Percentiles rank a stretch among this genome's conserved stretches.
These are phyloP conservation scores for Xylariaceae sp. DNA, from an alignment of 2,329 filamentous ascomycete genomes.

Conservation along the genomic window DNA sequence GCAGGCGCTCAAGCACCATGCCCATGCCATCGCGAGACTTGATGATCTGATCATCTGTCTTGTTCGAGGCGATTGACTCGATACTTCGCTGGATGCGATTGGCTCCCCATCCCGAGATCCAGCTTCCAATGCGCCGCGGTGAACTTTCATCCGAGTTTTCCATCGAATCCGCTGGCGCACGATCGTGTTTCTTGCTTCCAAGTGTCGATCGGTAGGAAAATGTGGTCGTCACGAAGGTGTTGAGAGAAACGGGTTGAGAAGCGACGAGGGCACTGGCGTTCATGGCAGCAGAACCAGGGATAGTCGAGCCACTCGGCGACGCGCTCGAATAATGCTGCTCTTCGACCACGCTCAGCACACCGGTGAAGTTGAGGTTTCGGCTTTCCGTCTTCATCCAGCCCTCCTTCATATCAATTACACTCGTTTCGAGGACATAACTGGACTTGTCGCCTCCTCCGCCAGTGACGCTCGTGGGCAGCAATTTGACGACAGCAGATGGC, in stretches of 20 bases:
- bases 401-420: constrained; percentile 70
- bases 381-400: constrained; percentile 81
- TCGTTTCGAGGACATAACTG: constrained; percentile 75
- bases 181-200: constrained; percentile 60
- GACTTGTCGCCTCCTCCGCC: constrained; percentile 65
- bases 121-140: constrained; percentile 35
- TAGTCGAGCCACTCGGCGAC: constrained; percentile 33
- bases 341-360: constrained; percentile 73
- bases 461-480: constrained; percentile 65
- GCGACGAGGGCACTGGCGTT: constrained; percentile 23
- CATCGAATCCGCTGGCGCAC: constrained; percentile 37
- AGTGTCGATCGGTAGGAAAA: constrained; percentile 68
- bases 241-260: constrained; percentile 26
- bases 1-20: constrained; percentile 66
- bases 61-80: constrained; percentile 70
- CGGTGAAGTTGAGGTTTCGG: constrained; percentile 75
- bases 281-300: constrained; percentile 23
- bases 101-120: constrained; percentile 55
- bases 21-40: constrained; percentile 82
- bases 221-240: constrained; percentile 66
- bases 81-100: constrained; percentile 73
- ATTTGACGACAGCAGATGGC: constrained; percentile 67
- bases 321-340: constrained; percentile 59
- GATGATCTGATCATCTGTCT: constrained; percentile 70
- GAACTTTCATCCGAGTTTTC: constrained; percentile 38